Evolutionary conservation across 2,329 filamentous ascomycete species (phyloP), one percentile per base, ranked within the genome.

Genomic region (Nemania sp.): DNA sequence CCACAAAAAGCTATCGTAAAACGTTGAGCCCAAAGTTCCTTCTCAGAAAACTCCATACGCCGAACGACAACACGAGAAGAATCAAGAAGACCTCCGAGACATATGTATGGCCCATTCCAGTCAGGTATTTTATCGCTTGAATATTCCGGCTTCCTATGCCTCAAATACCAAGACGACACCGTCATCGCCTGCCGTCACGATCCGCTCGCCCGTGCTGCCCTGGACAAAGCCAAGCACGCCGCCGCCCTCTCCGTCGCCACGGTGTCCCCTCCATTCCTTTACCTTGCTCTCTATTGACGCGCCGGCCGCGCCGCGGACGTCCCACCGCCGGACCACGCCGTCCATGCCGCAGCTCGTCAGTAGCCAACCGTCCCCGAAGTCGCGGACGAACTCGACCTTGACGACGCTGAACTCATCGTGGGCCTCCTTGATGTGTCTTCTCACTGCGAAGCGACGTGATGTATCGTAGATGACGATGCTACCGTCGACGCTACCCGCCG

Each of bases 181-280:
- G 73, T 99, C 95, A 77, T 99, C 95, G 21, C 95, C 95, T 1
- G 92, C 95, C 5, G 95, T 98, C 4, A 97, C 84, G 50, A 98
- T 81, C 66, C 87, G 83, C 75, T 87, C 85, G 0, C 91, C 91
- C 3, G 81, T 84, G 73, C 88, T 83, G 6, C 88, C 87, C 76
- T 97, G 92, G 54, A 96, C 93, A 73, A 98, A 99, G 0, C 90
- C 93, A 68, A 98, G 77, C 9, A 98, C 89, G 54, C 94, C 94
- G 35, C 93, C 94, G 20, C 92, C 89, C 78, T 95, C 91, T 12
- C 92, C 90, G 72, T 91, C 87, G 32, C 93, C 88, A 68, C 91
- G 76, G 74, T 99, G 95, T 0, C 95, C 95, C 75, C 84, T 92
- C 93, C 93, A 98, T 77, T 97, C 93, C 65, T 88, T 89, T 21